Conservation (phyloP, 495 filamentous ascomycete genomes). For the Polyplosphaeria fusca region DNA sequence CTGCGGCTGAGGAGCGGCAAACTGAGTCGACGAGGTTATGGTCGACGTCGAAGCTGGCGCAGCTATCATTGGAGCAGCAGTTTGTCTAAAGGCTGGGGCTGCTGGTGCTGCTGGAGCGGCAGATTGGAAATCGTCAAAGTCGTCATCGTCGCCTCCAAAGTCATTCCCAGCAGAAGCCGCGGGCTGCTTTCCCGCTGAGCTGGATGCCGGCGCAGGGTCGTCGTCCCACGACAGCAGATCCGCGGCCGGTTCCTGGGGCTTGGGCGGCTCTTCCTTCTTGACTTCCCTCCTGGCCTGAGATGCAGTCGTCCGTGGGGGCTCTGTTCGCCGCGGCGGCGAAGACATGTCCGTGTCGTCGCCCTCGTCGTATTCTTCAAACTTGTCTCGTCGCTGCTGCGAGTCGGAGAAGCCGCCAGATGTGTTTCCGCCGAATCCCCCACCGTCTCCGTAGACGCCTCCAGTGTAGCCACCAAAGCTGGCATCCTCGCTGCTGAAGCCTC, state of each 20-base stretch:
- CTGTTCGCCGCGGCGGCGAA: constrained; percentile 48
- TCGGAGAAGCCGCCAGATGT: constrained; percentile 68
- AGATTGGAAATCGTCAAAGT: constrained; percentile 98
- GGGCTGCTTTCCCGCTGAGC: constrained; percentile 51
- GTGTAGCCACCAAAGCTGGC: constrained; percentile 74
- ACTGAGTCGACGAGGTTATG: constrained; percentile 63
- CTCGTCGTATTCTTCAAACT: constrained; percentile 97
- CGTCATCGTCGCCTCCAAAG: constrained; percentile 78
- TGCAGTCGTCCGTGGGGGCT: constrained; percentile 42
- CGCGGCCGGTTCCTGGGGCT: constrained; percentile 78
- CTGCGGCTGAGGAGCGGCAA: constrained; percentile 77
- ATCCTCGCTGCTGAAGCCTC: constrained; percentile 80
- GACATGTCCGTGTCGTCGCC: constrained; percentile 71
- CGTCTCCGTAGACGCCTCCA: constrained; percentile 83
- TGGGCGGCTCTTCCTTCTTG: constrained; percentile 57
- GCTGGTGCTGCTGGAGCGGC: constrained; percentile 53
- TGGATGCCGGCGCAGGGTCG: constrained; percentile 49
- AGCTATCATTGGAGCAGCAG: constrained; percentile 46
- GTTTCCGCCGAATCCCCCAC: constrained; percentile 84
- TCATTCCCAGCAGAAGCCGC: constrained; percentile 48
- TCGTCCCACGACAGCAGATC: constrained; percentile 89
- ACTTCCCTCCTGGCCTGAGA: constrained; percentile 41
- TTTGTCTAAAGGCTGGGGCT: constrained; percentile 28
- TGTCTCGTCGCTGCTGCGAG: constrained; percentile 59
- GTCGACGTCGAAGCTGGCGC: constrained; percentile 62